Evolutionary conservation across 1,139 yeast species (phyloP).

Genomic region (Nakaseomyces kungkrabaensis): DNA sequence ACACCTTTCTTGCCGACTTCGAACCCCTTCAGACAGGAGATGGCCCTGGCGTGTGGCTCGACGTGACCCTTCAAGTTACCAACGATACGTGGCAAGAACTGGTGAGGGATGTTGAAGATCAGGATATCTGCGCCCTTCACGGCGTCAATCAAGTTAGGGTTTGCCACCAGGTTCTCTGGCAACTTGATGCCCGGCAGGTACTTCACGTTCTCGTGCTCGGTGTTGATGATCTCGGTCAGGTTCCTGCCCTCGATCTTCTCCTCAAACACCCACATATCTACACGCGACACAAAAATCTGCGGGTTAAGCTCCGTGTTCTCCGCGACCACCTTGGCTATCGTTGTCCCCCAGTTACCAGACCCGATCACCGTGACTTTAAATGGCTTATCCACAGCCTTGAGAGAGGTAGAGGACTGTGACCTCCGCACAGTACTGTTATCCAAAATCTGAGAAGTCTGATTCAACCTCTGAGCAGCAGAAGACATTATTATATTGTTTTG

Average conservation of each 20-base stretch:
- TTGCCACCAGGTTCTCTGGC: constrained; percentile 74
- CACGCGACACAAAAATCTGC: constrained; percentile 53
- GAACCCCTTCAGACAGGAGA: constrained; percentile 88
- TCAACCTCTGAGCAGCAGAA: constrained; percentile 26
- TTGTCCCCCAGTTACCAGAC: constrained; percentile 89
- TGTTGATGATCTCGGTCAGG: constrained; percentile 79
- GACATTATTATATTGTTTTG: neutral
- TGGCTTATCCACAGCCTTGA: constrained; percentile 29
- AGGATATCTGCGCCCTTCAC: constrained; percentile 72
- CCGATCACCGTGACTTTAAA: constrained; percentile 50
- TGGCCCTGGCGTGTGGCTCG: constrained; percentile 61
- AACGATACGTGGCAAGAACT: constrained; percentile 68
- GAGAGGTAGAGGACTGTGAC: constrained; percentile 12
- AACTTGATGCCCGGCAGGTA: constrained; percentile 73
- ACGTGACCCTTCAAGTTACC: constrained; percentile 68
- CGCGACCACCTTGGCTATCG: constrained; percentile 87
- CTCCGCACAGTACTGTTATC: constrained; percentile 10
- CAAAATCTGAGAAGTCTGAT: constrained; percentile 24
- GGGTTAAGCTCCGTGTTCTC: constrained; percentile 70
- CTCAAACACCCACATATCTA: constrained; percentile 92
- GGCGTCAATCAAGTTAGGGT: constrained; percentile 67
- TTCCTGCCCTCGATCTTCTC: constrained; percentile 63
- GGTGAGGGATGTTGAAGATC: constrained; percentile 90
- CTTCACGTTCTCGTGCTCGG: constrained; percentile 79
- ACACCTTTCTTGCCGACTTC: constrained; percentile 76